A percentile compares a stretch with the other conserved stretches of the same genome.
These are phyloP conservation scores for Vitis hybrid DNA, from an alignment of 177 flowering plant genomes.

Conservation along the genomic window DNA sequence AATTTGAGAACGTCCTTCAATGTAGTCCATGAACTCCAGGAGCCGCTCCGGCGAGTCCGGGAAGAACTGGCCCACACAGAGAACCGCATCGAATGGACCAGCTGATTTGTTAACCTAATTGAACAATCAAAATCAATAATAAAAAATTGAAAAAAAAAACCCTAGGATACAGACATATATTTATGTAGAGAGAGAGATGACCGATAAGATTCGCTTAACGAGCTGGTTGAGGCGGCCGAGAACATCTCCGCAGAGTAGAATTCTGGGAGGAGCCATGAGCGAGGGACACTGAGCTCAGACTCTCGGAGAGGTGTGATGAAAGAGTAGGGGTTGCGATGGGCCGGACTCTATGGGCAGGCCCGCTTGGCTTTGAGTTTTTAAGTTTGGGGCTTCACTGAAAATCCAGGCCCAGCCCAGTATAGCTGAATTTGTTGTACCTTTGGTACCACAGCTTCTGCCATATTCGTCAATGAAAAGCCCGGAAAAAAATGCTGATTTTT, in stretches of 20 bases:
- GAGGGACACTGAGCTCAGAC: neutral
- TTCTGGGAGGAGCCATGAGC: slow-evolving; percentile 58
- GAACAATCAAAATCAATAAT: slow-evolving; percentile 2
- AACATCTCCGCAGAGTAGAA: slow-evolving; percentile 87
- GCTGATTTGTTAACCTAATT: slow-evolving; percentile 80
- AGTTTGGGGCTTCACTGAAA: too few relatives aligned
- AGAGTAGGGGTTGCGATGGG: neutral
- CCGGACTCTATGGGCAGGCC: too few relatives aligned
- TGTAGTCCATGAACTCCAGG: slow-evolving; percentile 56
- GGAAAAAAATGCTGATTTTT: too few relatives aligned
- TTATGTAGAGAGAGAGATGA: slow-evolving; percentile 24
- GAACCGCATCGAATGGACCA: slow-evolving; percentile 85
- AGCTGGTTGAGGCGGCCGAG: slow-evolving; percentile 81
- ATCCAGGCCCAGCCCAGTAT: too few relatives aligned
- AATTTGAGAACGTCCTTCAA: slow-evolving; percentile 53
- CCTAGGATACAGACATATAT: slow-evolving; percentile 10
- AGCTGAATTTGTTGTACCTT: too few relatives aligned
- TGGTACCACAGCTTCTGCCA: too few relatives aligned
- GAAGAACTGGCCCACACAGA: slow-evolving; percentile 97
- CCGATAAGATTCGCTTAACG: slow-evolving; percentile 78
- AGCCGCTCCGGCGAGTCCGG: slow-evolving; percentile 70
- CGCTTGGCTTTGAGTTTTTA: too few relatives aligned
- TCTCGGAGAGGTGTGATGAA: neutral
- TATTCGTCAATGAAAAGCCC: too few relatives aligned
- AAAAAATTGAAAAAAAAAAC: slow-evolving; percentile 1